These are phyloP conservation scores for Nephelium lappaceum DNA, from an alignment of 345 rosid genomes.

Conservation along the genomic window DNA sequence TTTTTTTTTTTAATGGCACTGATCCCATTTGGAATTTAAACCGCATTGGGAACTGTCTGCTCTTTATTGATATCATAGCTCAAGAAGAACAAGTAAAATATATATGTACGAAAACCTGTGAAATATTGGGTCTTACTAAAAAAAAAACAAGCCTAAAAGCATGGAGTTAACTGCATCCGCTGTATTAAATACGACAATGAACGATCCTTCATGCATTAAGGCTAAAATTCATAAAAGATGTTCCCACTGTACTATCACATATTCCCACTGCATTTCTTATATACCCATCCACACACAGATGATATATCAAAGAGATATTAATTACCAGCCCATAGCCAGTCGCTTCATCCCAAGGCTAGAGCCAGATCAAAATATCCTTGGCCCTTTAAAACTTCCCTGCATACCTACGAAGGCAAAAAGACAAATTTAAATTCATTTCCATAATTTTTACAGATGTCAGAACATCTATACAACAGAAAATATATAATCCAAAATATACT, in stretches of 20 bases:
- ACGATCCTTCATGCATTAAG: constrained; percentile 12
- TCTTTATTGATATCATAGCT: too few species aligned
- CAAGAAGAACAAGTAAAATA: too few species aligned
- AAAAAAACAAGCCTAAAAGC: not conserved
- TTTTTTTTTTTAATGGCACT: too few species aligned
- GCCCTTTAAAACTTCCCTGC: constrained; percentile 99
- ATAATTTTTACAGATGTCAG: not conserved
- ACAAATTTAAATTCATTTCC: constrained; percentile 28
- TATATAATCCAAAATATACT: not conserved
- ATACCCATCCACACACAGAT: constrained; percentile 10
- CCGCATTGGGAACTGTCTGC: too few species aligned
- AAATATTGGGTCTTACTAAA: constrained; percentile 31
- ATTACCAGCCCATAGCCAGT: constrained; percentile 99
- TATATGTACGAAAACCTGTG: constrained; percentile 94
- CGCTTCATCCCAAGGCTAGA: constrained; percentile 99
- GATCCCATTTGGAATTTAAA: too few species aligned
- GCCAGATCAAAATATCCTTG: constrained; percentile 94
- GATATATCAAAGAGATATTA: constrained; percentile 13
- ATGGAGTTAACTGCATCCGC: constrained; percentile 1
- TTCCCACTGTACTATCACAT: constrained; percentile 14
- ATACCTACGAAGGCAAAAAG: constrained; percentile 45
- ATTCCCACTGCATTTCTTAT: not conserved
- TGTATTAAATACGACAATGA: not conserved
- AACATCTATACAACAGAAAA: constrained; percentile 12
- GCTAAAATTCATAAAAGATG: not conserved